Evolutionary conservation across 805 yeast genomes (phyloP).

Genomic region (Debaryomyces castellii): DNA sequence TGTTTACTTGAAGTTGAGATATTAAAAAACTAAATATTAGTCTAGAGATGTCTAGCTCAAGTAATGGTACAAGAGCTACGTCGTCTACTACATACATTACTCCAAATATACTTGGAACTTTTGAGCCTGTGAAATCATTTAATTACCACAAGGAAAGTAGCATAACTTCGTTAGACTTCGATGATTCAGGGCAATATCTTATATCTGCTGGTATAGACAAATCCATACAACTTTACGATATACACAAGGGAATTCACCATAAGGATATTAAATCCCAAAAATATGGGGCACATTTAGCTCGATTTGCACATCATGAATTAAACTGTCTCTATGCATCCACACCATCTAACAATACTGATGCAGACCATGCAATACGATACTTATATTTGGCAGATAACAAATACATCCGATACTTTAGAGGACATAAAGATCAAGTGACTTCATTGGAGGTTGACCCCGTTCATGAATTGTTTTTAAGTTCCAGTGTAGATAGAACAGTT

Average conservation of each 20-base stretch:
- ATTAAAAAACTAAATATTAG: background rate
- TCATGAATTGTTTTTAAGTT: slow-evolving; percentile 60
- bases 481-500: slow-evolving; percentile 76
- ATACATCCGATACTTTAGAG: slow-evolving; percentile 81
- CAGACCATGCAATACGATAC: slow-evolving; percentile 73
- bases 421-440: slow-evolving; percentile 78
- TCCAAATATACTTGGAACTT: slow-evolving; percentile 23
- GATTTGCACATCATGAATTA: slow-evolving; percentile 72
- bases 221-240: slow-evolving; percentile 79
- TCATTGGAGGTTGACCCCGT: slow-evolving; percentile 72
- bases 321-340: slow-evolving; percentile 85
- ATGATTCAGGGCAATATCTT: slow-evolving; percentile 77
- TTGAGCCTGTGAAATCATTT: slow-evolving; percentile 48
- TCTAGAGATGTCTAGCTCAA: slow-evolving; percentile 3
- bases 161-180: slow-evolving; percentile 73
- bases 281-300: slow-evolving; percentile 87
- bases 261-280: slow-evolving; percentile 80
- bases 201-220: slow-evolving; percentile 80
- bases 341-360: slow-evolving; percentile 30
- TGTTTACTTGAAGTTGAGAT: too few species aligned
- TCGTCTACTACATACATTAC: slow-evolving; percentile 18
- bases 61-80: slow-evolving; percentile 5
- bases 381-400: slow-evolving; percentile 75
- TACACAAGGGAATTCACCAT: slow-evolving; percentile 61
- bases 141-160: slow-evolving; percentile 51